Percentiles rank a stretch among this genome's conserved stretches.
Conservation (phyloP, 2,329 filamentous ascomycete species). For the Alternaria arbusti region DNA sequence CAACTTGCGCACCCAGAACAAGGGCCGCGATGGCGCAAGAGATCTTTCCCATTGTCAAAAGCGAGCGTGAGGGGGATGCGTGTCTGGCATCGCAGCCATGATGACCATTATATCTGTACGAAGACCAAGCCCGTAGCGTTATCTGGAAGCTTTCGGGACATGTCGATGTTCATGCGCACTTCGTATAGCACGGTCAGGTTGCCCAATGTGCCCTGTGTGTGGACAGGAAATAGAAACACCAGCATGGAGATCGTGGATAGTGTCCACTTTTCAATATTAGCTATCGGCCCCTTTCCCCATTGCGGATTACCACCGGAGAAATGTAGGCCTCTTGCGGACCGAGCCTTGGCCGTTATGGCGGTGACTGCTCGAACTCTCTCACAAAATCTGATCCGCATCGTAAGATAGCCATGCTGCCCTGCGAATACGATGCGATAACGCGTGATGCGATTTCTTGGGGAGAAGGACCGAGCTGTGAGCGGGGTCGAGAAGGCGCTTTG, state of each 20-base stretch:
- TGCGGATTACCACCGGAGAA: background rate
- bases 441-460: background rate
- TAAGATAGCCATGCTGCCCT: background rate
- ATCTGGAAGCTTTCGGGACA: background rate
- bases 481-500: background rate
- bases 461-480: background rate
- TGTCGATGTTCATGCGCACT: background rate
- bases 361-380: background rate
- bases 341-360: background rate
- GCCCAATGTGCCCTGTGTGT: background rate
- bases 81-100: background rate
- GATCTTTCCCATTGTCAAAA: background rate
- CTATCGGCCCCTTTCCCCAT: background rate
- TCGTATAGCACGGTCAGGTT: conserved; percentile 5
- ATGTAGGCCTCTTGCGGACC: background rate
- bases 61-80: background rate
- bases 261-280: conserved; percentile 8
- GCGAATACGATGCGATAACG: background rate
- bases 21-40: conserved; percentile 5
- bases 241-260: conserved; percentile 1
- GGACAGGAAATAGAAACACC: background rate
- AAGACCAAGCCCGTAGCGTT: conserved; percentile 4
- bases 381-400: background rate
- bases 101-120: conserved; percentile 1
- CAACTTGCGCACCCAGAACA: conserved; percentile 3